Conservation (phyloP, 805 yeast species). For the Candida tibetensis region DNA sequence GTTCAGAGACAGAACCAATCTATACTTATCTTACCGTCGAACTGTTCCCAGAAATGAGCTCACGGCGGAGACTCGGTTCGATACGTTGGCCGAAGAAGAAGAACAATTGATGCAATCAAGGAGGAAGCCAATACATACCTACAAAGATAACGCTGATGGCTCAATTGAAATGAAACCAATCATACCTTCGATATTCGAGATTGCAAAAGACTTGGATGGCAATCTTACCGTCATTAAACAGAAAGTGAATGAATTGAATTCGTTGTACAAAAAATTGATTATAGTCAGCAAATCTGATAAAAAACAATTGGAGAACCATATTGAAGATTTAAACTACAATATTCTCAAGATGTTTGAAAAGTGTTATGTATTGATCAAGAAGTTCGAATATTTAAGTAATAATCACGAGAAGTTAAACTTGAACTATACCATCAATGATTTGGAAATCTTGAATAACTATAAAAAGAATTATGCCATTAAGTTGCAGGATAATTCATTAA, state of each 20-base stretch:
- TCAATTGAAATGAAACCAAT: slow-evolving; percentile 60
- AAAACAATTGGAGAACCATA: slow-evolving; percentile 66
- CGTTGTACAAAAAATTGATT: slow-evolving; percentile 74
- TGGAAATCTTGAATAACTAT: slow-evolving; percentile 71
- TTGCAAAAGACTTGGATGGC: slow-evolving; percentile 68
- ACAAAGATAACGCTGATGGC: slow-evolving; percentile 16
- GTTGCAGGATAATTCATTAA: slow-evolving; percentile 74
- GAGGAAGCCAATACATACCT: slow-evolving; percentile 14
- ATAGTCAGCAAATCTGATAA: slow-evolving; percentile 88
- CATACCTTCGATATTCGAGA: slow-evolving; percentile 78
- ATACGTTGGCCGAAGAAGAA: slow-evolving; percentile 50
- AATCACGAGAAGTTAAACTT: slow-evolving; percentile 42
- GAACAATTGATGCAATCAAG: slow-evolving; percentile 52
- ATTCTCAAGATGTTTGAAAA: slow-evolving; percentile 76
- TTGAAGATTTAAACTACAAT: slow-evolving; percentile 71
- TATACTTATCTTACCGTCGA: slow-evolving; percentile 82
- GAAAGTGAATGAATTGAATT: slow-evolving; percentile 59
- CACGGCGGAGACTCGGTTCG: slow-evolving; percentile 29
- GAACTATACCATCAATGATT: slow-evolving; percentile 45
- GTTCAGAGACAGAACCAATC: slow-evolving; percentile 94
- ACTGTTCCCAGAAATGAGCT: slow-evolving; percentile 67
- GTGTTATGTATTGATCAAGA: slow-evolving; percentile 74
- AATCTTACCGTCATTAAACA: slow-evolving; percentile 50
- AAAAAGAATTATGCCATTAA: slow-evolving; percentile 81
- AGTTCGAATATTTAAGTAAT: slow-evolving; percentile 45